phyloP scores from a whole-genome alignment of 805 yeast species.

The Cyberlindnera nakhonratchasimensis region DNA sequence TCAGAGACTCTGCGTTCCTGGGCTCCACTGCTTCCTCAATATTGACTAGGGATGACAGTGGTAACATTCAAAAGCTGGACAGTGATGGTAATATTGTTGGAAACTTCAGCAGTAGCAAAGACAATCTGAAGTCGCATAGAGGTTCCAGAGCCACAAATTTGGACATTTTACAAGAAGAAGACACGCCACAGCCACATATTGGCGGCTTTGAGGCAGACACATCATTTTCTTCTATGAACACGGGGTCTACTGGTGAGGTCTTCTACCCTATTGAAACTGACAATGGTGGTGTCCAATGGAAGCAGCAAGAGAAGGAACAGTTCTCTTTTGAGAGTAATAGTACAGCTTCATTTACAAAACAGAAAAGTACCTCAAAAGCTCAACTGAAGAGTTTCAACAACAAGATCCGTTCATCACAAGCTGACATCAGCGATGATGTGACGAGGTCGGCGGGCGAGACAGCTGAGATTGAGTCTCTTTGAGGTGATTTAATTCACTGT shows the following conservation, averaged over 20 bases:
- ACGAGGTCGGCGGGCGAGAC: slow-evolving; percentile 26
- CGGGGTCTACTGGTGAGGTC: slow-evolving; percentile 24
- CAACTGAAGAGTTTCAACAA: slow-evolving; percentile 35
- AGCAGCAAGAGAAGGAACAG: slow-evolving; percentile 17
- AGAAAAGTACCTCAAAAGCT: slow-evolving; percentile 27
- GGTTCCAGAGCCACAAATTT: slow-evolving; percentile 24
- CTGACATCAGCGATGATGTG: slow-evolving; percentile 31
- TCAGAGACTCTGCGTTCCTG: slow-evolving; percentile 41
- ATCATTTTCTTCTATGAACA: slow-evolving; percentile 22
- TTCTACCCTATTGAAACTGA: slow-evolving; percentile 24
- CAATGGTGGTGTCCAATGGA: slow-evolving; percentile 25
- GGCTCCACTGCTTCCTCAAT: slow-evolving; percentile 28
- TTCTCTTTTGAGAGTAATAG: slow-evolving; percentile 30
- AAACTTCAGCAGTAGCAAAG: slow-evolving; percentile 7
- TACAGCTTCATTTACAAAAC: slow-evolving; percentile 26
- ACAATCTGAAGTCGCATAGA: slow-evolving; percentile 13
- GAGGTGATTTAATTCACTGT: not conserved
- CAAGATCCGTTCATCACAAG: slow-evolving; percentile 29
- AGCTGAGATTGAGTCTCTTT: slow-evolving; percentile 30
- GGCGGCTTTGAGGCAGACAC: slow-evolving; percentile 15
- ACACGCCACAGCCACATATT: slow-evolving; percentile 15
- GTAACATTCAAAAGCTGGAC: slow-evolving; percentile 27
- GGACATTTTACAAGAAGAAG: slow-evolving; percentile 26
- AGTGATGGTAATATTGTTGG: slow-evolving; percentile 30
- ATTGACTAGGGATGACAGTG: slow-evolving; percentile 28